Base-by-base conservation (phyloP, 2,329 filamentous ascomycete genomes). In the Phialophora tarda region DNA sequence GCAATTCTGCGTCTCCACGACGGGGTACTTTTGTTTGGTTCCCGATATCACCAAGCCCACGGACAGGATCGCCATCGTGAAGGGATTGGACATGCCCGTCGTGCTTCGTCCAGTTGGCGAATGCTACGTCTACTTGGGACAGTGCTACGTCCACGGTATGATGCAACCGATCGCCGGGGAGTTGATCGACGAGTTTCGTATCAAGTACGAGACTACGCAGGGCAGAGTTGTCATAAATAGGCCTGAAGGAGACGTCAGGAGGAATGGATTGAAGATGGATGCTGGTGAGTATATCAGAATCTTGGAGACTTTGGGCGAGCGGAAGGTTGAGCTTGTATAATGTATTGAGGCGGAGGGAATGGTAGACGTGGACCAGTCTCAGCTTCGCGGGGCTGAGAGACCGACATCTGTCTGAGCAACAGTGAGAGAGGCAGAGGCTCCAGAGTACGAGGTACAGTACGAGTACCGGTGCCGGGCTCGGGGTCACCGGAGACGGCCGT, bases 61-160 rank as follows among this genome's bases (percentile, higher is more conserved):
- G 12, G 66, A 68, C 28, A 24, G 24, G n/a, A 57, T 68, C n/a
- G 66, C 54, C 26, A 63, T 68, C 24, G 38, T 66, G n/a, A 65
- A 59, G 26, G 66, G 66, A 6, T 24, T 54, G 17, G 62, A 63
- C 17, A 68, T 66, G 63, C 66, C 66, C 24, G 14, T 66, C 53
- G 59, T 66, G 24, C 58, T 68, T 17, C 63, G 63, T 23, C 66
- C 53, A 3, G 38, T 63, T 30, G 50, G 34, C 12, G 63, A 63
- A 14, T 55, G 44, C 26, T 68, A 59, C 32, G 24, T 62, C 41
- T 56, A 62, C 32, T 23, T 67, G 14, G 67, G 64, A 14, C 51
- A 66, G 17, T 64, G 67, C 57, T 67, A 67, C 41, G 17, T 69
- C n/a, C 64, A 69, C 28, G 67, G 60, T 14, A 69, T 69, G 58